Percentiles rank a stretch among this genome's conserved stretches.
Evolutionary conservation across 352 stramenopile species (phyloP).

Genomic region (Globisporangium lucens): DNA sequence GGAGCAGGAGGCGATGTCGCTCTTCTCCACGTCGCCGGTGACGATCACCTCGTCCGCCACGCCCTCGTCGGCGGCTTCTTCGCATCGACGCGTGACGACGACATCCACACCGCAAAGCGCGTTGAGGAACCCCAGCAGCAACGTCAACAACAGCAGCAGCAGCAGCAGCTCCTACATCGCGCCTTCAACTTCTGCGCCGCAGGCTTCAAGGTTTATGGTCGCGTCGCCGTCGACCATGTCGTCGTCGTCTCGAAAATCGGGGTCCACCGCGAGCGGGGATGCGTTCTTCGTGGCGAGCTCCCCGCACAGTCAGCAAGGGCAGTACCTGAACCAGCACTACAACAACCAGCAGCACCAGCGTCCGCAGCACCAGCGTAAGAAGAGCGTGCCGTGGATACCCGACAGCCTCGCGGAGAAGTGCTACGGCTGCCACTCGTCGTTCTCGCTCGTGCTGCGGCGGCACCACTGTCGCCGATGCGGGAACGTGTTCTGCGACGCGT

Average conservation of each 20-base stretch:
- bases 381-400: conserved; percentile 75
- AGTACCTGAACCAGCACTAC: conserved; percentile 26
- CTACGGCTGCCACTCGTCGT: conserved; percentile 61
- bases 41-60: conserved; percentile 5
- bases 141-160: neutral
- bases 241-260: conserved; percentile 10
- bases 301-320: conserved; percentile 10
- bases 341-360: conserved; percentile 16
- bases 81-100: neutral
- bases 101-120: neutral
- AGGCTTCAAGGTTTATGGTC: neutral
- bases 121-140: neutral
- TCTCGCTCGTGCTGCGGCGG: conserved; percentile 72
- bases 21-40: conserved; percentile 18
- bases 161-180: neutral
- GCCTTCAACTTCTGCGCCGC: conserved; percentile 14
- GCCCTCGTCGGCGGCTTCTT: neutral
- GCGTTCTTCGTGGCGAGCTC: conserved; percentile 7
- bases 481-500: conserved; percentile 89
- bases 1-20: conserved; percentile 10
- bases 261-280: conserved; percentile 6
- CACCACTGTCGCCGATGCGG: conserved; percentile 89
- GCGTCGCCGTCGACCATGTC: conserved; percentile 9
- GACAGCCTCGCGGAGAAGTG: conserved; percentile 77
- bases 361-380: conserved; percentile 27